Evolutionary conservation across 148 eudicot species (phyloP), one percentile per base, ranked within the genome.

Genomic region (Camellia lanceoleosa): DNA sequence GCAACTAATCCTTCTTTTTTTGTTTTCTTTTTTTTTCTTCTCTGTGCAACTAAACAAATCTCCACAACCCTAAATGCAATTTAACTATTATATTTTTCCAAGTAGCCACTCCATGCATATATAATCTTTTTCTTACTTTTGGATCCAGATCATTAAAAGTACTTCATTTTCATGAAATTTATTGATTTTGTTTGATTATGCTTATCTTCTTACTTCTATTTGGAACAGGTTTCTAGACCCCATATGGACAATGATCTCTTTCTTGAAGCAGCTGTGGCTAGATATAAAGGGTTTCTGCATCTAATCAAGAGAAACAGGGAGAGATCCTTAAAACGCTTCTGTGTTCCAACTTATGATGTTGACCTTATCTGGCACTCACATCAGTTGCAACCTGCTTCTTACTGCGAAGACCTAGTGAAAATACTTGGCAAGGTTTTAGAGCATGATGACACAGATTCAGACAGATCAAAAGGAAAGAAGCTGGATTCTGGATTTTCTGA

Each of bases 341-440:
- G 90, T 75, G 98, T 97, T 75, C 99, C 99, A 54, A 91, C 98
- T 83, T 94, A 94, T 75, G 99, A 97, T 83, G 82, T 97, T 79
- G 99, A 97, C 85, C 94, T 97, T 54, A 94, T 97, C 63, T 97
- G 99, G 99, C 99, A 97, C 87, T 83, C 98, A 67, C 99, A 97
- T 81, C 99, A 97, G 84, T 81, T 94, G 68, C 81, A 92, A 80
- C 91, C 99, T 51, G 80, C 76, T 76, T 81, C 87, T 75, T 97
- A 97, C 74, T 88, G 92, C 78, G 83, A 88, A 47, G 99, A 97
- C 82, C 90, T 94, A 15, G 42, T 43, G 3, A 69, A 82, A 46
- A 10, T 90, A 76, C 77, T 96, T 79, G 98, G 96, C 30, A 94
- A 89, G 82, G 91, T 97, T 73, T 87, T 96, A 73, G 94, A 91